Conservation (phyloP, 805 yeast genomes). For the Hanseniaspora singularis region DNA sequence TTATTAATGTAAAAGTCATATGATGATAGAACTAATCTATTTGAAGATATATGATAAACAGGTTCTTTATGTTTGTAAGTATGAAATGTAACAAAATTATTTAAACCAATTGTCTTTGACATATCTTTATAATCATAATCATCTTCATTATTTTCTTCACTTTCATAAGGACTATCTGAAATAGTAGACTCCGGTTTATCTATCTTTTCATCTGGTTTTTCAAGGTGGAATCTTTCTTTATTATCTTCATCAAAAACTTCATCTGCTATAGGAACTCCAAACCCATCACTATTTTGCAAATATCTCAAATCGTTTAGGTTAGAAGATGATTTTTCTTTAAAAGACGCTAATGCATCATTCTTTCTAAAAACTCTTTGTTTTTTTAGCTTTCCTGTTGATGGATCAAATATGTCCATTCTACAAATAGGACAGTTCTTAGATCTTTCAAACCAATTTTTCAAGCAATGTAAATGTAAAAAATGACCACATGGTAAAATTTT, state of each 20-base stretch:
- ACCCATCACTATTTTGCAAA: neutral
- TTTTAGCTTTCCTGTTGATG: conserved; percentile 21
- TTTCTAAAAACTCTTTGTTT: conserved; percentile 17
- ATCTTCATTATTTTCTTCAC: neutral
- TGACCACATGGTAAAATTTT: conserved; percentile 77
- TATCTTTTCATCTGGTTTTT: neutral
- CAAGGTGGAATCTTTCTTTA: conserved; percentile 1
- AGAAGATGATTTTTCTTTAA: conserved; percentile 2
- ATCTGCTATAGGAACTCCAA: conserved; percentile 14
- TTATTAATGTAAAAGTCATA: conserved; percentile 9
- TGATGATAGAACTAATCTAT: conserved; percentile 15
- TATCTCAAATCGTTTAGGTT: neutral
- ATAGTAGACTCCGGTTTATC: neutral
- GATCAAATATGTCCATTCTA: conserved; percentile 50
- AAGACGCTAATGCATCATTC: conserved; percentile 1
- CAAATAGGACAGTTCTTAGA: conserved; percentile 93
- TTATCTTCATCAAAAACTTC: neutral
- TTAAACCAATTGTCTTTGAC: neutral
- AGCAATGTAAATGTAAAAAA: conserved; percentile 76
- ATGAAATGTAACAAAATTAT: conserved; percentile 12
- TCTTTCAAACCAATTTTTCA: conserved; percentile 84
- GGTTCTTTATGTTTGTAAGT: conserved; percentile 23
- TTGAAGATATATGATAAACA: conserved; percentile 20
- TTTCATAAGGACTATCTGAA: neutral
- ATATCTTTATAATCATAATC: conserved; percentile 5